phyloP scores from a whole-genome alignment of 177 flowering plant species.

The Vitis hybrid region DNA sequence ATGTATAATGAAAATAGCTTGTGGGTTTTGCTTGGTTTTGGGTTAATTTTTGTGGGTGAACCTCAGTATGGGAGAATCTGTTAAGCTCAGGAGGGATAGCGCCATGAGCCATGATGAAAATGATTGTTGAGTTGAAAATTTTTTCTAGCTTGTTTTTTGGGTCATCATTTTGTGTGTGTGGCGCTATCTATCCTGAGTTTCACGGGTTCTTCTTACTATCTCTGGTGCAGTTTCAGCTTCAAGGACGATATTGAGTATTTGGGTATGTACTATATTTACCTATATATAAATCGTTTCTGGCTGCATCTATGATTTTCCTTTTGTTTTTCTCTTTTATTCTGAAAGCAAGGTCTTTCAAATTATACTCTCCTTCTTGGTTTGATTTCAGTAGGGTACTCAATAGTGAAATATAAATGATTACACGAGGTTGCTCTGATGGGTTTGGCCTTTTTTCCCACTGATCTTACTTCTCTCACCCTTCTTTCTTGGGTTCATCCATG shows the following conservation, averaged over 20 bases:
- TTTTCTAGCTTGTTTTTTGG: no score
- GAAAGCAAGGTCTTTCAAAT: not conserved
- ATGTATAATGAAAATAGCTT: no score
- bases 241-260: not conserved
- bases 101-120: constrained; percentile 23
- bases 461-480: not conserved
- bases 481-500: not conserved
- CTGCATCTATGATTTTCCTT: not conserved
- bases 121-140: not conserved
- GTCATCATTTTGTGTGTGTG: not conserved
- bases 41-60: no score
- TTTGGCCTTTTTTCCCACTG: not conserved
- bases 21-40: no score
- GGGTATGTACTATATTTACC: not conserved
- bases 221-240: constrained; percentile 3
- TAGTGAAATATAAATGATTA: not conserved
- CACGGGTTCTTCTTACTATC: constrained; percentile 36
- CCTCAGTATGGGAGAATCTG: constrained; percentile 42
- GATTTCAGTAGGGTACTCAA: not conserved
- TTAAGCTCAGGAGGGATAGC: constrained; percentile 84
- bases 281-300: not conserved
- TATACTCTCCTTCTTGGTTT: not conserved
- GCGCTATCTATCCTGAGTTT: constrained; percentile 64
- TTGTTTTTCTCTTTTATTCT: not conserved
- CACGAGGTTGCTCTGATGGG: not conserved